Evolutionary conservation across 148 eudicot genomes (phyloP).

Genomic region (Nyssa sinensis): DNA sequence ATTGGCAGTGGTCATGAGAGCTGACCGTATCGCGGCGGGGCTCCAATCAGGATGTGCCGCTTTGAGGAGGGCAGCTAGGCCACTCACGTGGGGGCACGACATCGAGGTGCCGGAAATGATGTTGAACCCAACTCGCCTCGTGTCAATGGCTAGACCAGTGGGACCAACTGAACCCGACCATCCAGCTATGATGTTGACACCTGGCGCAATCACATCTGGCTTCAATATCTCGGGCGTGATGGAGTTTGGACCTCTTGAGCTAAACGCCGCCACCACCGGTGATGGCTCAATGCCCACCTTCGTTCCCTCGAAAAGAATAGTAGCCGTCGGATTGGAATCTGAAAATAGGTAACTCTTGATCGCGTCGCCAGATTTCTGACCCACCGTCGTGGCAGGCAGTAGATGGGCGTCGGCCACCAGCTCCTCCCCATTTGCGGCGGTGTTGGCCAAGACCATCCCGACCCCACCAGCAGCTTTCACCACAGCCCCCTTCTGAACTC

Average conservation of each 20-base stretch:
- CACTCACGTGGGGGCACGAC: constrained; percentile 71
- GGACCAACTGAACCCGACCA: constrained; percentile 57
- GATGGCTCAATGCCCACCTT: constrained; percentile 50
- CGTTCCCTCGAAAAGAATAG: constrained; percentile 53
- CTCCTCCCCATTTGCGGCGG: constrained; percentile 60
- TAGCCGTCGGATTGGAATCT: constrained; percentile 41
- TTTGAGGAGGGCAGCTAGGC: constrained; percentile 57
- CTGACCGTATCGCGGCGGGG: constrained; percentile 59
- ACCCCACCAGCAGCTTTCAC: constrained; percentile 61
- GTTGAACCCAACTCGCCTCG: constrained; percentile 47
- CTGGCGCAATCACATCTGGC: constrained; percentile 67
- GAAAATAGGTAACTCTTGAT: constrained; percentile 40
- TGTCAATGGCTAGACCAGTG: constrained; percentile 41
- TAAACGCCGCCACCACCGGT: constrained; percentile 68
- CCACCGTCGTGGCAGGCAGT: constrained; percentile 56
- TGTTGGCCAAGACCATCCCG: constrained; percentile 64
- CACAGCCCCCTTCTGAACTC: constrained; percentile 63
- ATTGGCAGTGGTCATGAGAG: constrained; percentile 67
- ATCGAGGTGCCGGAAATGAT: constrained; percentile 66
- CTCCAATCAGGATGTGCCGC: constrained; percentile 63
- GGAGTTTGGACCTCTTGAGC: constrained; percentile 62
- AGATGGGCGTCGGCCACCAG: constrained; percentile 64
- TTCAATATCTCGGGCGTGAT: constrained; percentile 55
- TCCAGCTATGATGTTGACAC: constrained; percentile 66
- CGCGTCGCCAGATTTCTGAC: constrained; percentile 40